Evolutionary conservation across 768 basidiomycete species (phyloP).

Genomic region (Mycena haematopus): DNA sequence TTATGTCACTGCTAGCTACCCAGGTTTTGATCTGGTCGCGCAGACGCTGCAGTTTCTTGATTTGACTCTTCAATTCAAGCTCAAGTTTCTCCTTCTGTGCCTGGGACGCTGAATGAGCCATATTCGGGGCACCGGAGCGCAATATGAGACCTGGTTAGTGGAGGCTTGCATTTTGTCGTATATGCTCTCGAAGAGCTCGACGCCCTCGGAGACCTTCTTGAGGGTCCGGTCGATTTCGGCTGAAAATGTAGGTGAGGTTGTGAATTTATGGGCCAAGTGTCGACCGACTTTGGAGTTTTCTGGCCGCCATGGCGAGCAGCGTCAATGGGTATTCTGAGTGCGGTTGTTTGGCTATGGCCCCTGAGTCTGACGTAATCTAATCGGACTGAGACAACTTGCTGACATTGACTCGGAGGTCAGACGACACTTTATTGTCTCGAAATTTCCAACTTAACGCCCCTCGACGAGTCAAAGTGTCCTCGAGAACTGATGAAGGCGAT

Average conservation of each 20-base stretch:
- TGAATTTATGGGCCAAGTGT: neutral
- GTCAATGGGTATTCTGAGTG: slow-evolving; percentile 11
- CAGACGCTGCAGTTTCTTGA: slow-evolving; percentile 90
- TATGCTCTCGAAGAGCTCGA: slow-evolving; percentile 93
- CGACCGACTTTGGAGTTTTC: slow-evolving; percentile 84
- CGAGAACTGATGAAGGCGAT: neutral
- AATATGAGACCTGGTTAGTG: slow-evolving; percentile 67
- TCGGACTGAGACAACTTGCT: neutral
- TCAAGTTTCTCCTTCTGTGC: slow-evolving; percentile 99
- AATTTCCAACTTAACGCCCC: too few species aligned
- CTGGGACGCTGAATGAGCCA: slow-evolving; percentile 31
- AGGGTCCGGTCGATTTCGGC: slow-evolving; percentile 99
- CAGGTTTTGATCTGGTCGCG: slow-evolving; percentile 94
- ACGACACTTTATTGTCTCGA: too few species aligned
- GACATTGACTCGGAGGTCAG: too few species aligned
- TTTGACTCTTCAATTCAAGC: slow-evolving; percentile 95
- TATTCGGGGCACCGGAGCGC: neutral
- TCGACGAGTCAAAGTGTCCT: too few species aligned
- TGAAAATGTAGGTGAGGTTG: slow-evolving; percentile 40
- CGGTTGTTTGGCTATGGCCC: slow-evolving; percentile 16
- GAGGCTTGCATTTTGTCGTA: slow-evolving; percentile 98
- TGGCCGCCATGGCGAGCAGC: slow-evolving; percentile 73
- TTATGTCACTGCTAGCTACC: slow-evolving; percentile 97
- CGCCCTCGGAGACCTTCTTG: slow-evolving; percentile 96
- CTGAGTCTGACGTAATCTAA: neutral